Base-by-base conservation (phyloP, 768 basidiomycete species). In the Lentinula detonsa region DNA sequence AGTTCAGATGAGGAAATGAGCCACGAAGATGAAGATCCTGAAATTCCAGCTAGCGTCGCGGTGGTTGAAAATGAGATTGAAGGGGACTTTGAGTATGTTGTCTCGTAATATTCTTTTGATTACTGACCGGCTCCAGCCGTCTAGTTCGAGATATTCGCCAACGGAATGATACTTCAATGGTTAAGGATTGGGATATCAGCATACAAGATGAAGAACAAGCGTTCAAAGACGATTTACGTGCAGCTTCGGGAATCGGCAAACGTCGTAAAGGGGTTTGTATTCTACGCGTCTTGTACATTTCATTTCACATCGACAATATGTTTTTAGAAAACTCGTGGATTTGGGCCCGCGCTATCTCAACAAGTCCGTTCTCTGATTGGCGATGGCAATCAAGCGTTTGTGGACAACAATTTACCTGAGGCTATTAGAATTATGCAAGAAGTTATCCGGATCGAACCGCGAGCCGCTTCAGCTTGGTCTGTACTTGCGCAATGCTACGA, bases 371-470 rank as follows among this genome's bases (percentile, higher is more conserved):
- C 83, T 0, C 75, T 96, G 16, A 85, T 98, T 55, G 93, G 93
- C 31, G 85, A 89, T 59, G 95, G 91, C 21, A 95, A 95, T 69
- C 85, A 90, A 67, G 89, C 90, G 2, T 97, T 92, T 71, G 84
- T 95, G 54, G 84, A 88, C 66, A 83, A 77, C 62, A 74, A 92
- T 59, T 74, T 86, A 8, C 73, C 78, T 2, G 81, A 88, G 65
- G 88, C 93, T 1, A 85, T 93, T 39, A 82, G 85, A 18, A 81
- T 88, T 28, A 91, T 95, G 84, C 87, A 89, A 69, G 93, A 98
- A 69, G 91, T 97, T 65, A 93, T 99, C 58, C 85, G 93, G 8
- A 92, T 95, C 60, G 96, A 99, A 70, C 93, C 95, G 2, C 84
- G 90, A 16, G 90, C 93, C 1, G 78, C 81, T 0, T 74, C 84